Evolutionary conservation across 345 rosid species (phyloP).

Genomic region (Eucalyptus cloeziana): DNA sequence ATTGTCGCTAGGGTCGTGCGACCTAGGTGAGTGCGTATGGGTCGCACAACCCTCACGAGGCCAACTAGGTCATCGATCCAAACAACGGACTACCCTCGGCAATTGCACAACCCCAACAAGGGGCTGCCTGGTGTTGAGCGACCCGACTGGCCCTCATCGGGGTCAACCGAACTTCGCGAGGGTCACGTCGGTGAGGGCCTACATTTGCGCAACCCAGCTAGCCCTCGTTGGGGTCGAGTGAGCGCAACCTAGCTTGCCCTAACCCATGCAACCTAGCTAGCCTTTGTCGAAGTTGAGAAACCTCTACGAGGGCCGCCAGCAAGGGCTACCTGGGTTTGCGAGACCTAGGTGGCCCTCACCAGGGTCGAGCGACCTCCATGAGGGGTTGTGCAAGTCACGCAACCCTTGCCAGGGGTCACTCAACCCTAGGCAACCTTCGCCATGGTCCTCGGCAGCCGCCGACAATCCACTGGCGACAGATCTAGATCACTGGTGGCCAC

Average conservation of each 20-base stretch:
- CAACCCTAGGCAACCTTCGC: accelerated
- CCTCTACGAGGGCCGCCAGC: accelerated
- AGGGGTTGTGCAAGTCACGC: accelerated
- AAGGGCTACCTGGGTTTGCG: accelerated
- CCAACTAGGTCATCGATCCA: too few species aligned
- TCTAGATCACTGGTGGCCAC: accelerated
- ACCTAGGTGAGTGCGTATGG: accelerated
- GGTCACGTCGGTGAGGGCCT: accelerated
- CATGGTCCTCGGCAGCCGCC: accelerated
- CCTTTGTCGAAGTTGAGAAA: accelerated
- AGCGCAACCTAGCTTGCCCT: too few species aligned
- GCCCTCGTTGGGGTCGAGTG: too few species aligned
- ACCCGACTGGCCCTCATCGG: accelerated
- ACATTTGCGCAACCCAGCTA: accelerated
- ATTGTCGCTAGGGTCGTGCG: accelerated
- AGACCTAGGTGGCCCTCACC: too few species aligned
- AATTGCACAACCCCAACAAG: accelerated
- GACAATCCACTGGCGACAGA: accelerated
- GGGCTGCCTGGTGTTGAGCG: too few species aligned
- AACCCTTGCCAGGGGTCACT: accelerated
- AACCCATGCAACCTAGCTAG: accelerated
- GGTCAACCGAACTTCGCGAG: accelerated
- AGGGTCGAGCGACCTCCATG: too few species aligned
- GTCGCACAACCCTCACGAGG: accelerated
- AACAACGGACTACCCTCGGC: accelerated